Evolutionary conservation across 768 basidiomycete genomes (phyloP).

Genomic region (Lenzites betulinus): DNA sequence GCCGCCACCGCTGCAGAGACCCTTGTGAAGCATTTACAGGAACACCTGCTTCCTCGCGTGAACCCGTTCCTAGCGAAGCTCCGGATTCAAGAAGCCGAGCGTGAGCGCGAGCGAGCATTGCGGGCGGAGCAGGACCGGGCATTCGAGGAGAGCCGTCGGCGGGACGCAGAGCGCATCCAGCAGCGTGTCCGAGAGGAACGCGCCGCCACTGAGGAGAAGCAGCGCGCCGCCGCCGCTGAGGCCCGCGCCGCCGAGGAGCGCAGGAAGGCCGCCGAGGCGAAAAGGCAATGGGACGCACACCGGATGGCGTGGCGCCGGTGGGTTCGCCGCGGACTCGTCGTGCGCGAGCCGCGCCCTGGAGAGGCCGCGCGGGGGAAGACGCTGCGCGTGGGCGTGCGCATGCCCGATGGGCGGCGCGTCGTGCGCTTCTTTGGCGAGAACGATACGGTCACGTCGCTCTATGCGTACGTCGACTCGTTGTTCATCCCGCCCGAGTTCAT

Average conservation of each 20-base stretch:
- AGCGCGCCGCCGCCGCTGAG: conserved; percentile 37
- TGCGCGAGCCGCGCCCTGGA: conserved; percentile 35
- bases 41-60: conserved; percentile 80
- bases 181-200: conserved; percentile 53
- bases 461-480: conserved; percentile 70
- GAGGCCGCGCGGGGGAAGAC: conserved; percentile 37
- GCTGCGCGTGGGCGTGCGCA: conserved; percentile 57
- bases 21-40: conserved; percentile 66
- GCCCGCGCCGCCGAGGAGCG: conserved; percentile 42
- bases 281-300: conserved; percentile 26
- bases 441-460: conserved; percentile 63
- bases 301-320: conserved; percentile 61
- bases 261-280: conserved; percentile 27
- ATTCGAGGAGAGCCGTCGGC: conserved; percentile 61
- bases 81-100: conserved; percentile 50
- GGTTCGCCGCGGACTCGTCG: conserved; percentile 51
- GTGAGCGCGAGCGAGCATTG: conserved; percentile 46
- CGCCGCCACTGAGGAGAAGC: conserved; percentile 40
- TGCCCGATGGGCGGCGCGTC: conserved; percentile 53
- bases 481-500: conserved; percentile 46
- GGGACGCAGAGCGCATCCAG: conserved; percentile 71
- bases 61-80: conserved; percentile 71
- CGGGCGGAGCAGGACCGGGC: conserved; percentile 84
- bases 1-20: conserved; percentile 63
- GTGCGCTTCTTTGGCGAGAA: conserved; percentile 54